phyloP scores from a whole-genome alignment of 768 basidiomycete genomes.

The Pleurotus eryngii region DNA sequence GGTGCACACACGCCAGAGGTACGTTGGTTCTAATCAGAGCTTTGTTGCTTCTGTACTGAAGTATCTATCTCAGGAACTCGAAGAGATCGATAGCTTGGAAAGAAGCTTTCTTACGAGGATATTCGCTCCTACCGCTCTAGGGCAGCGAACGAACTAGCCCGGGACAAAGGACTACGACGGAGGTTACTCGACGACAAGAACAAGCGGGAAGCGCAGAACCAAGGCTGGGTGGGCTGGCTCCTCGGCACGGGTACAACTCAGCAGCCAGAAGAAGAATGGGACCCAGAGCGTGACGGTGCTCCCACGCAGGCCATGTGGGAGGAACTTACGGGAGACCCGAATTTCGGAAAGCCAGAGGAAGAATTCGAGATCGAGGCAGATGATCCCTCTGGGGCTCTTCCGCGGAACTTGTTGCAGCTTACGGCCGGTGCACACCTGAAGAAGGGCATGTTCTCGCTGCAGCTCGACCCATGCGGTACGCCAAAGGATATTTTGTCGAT shows the following conservation, averaged over 20 bases:
- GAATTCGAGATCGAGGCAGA: slow-evolving; percentile 85
- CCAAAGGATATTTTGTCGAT: slow-evolving; percentile 77
- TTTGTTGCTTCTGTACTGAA: background rate
- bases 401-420: slow-evolving; percentile 77
- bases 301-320: slow-evolving; percentile 13
- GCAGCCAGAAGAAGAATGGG: slow-evolving; percentile 2
- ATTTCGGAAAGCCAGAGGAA: slow-evolving; percentile 71
- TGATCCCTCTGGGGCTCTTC: slow-evolving; percentile 62
- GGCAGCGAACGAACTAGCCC: slow-evolving; percentile 80
- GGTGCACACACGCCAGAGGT: slow-evolving; percentile 37
- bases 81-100: slow-evolving; percentile 65
- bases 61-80: slow-evolving; percentile 40
- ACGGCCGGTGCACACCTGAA: slow-evolving; percentile 75
- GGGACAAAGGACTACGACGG: slow-evolving; percentile 74
- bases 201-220: slow-evolving; percentile 47
- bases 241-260: slow-evolving; percentile 58
- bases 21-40: background rate
- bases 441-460: slow-evolving; percentile 85
- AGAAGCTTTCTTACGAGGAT: slow-evolving; percentile 85
- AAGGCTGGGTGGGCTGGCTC: slow-evolving; percentile 73
- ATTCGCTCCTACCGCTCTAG: slow-evolving; percentile 97
- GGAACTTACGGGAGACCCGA: slow-evolving; percentile 43
- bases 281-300: slow-evolving; percentile 5
- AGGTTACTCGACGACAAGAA: slow-evolving; percentile 62
- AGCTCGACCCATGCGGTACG: slow-evolving; percentile 62